A percentile compares a stretch with the other conserved stretches of the same genome.
These are phyloP conservation scores for Aspergillus leporis DNA, from an alignment of 495 filamentous ascomycete species.

Conservation along the genomic window DNA sequence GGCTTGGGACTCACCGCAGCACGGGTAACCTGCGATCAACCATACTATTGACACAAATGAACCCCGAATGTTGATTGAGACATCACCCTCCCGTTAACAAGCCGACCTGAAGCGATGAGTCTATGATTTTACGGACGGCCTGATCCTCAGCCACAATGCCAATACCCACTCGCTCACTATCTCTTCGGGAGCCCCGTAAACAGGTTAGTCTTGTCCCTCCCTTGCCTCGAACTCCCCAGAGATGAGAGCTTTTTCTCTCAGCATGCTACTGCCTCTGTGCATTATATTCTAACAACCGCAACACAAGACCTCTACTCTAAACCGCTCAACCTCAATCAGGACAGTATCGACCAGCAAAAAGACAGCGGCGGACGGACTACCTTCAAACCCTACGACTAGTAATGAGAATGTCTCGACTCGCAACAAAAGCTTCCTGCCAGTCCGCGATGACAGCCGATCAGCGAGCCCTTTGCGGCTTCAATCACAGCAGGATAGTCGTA, in stretches of 20 bases:
- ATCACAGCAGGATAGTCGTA: conserved; percentile 10
- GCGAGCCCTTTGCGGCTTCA: conserved; percentile 3
- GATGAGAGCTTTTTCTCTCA: conserved; percentile 15
- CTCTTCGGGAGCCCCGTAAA: conserved; percentile 40
- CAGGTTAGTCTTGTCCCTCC: conserved; percentile 30
- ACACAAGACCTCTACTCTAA: conserved; percentile 29
- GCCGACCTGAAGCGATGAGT: neutral
- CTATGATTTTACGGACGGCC: neutral
- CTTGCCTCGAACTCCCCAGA: conserved; percentile 5
- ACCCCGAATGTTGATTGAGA: neutral
- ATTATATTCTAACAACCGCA: conserved; percentile 17
- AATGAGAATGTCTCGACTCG: conserved; percentile 15
- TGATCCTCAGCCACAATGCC: conserved; percentile 32
- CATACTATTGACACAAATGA: neutral
- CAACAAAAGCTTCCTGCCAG: conserved; percentile 18
- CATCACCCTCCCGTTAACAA: neutral
- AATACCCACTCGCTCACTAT: conserved; percentile 42
- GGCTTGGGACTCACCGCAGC: conserved; percentile 4
- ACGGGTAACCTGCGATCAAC: neutral
- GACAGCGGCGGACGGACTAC: neutral
- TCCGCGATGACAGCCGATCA: conserved; percentile 14
- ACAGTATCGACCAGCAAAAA: conserved; percentile 11
- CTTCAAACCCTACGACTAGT: conserved; percentile 5
- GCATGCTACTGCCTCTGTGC: conserved; percentile 12
- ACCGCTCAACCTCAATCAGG: conserved; percentile 29